Evolutionary conservation across 345 rosid genomes (phyloP).

Genomic region (Euphorbia lathyris): DNA sequence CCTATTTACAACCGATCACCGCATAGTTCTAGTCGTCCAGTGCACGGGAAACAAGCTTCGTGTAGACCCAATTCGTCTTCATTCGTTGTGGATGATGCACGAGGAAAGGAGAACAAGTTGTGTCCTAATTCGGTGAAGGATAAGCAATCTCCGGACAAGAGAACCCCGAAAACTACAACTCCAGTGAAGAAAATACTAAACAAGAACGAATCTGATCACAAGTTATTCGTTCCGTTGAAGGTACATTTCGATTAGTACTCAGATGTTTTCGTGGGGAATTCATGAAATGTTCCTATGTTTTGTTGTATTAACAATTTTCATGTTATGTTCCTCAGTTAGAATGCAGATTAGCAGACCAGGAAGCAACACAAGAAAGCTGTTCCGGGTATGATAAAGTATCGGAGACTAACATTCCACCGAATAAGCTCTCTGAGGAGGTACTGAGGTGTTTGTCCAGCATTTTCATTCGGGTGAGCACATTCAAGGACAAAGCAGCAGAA

Average conservation of each 20-base stretch:
- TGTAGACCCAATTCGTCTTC: conserved; percentile 34
- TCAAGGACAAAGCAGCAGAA: conserved; percentile 42
- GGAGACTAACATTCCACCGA: conserved; percentile 47
- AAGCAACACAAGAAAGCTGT: conserved; percentile 52
- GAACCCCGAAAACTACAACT: conserved; percentile 36
- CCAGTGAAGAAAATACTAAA: conserved; percentile 45
- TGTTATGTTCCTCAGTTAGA: conserved; percentile 51
- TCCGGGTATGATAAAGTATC: conserved; percentile 36
- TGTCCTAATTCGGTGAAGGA: conserved; percentile 48
- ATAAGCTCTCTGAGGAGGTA: conserved; percentile 73
- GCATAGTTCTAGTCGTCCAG: conserved; percentile 28
- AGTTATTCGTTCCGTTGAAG: conserved; percentile 31
- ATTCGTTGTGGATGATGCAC: conserved; percentile 30
- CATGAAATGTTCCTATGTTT: not conserved
- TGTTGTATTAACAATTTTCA: conserved; percentile 7
- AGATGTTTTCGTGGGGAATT: not conserved
- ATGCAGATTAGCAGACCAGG: conserved; percentile 55
- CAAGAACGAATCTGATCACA: conserved; percentile 35
- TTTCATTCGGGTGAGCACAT: conserved; percentile 60
- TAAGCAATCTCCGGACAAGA: conserved; percentile 57
- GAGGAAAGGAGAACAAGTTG: conserved; percentile 67
- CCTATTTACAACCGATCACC: conserved; percentile 29
- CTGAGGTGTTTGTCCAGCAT: conserved; percentile 58
- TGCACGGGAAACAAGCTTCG: conserved; percentile 44
- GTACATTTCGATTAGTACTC: conserved; percentile 27